Percentiles rank a stretch among this genome's conserved stretches.
These are phyloP conservation scores for Diaporthe velutina DNA, from an alignment of 2,329 filamentous ascomycete genomes.

Conservation along the genomic window DNA sequence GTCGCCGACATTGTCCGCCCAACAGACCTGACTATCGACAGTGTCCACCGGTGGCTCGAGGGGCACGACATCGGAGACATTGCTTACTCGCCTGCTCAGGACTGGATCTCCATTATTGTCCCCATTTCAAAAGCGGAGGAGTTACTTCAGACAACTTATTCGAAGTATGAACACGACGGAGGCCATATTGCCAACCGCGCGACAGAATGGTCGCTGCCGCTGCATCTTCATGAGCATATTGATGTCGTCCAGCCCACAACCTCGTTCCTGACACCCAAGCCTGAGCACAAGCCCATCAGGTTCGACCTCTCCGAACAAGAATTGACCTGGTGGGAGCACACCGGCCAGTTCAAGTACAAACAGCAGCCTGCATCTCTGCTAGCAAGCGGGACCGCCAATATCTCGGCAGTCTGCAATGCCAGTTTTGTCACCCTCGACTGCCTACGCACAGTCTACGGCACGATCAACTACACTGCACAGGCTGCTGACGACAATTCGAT, in stretches of 20 bases:
- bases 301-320: slow-evolving; percentile 23
- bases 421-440: slow-evolving; percentile 59
- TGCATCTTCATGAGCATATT: slow-evolving; percentile 53
- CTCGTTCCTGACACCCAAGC: slow-evolving; percentile 53
- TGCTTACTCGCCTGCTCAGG: slow-evolving; percentile 17
- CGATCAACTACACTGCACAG: slow-evolving; percentile 25
- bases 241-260: slow-evolving; percentile 61
- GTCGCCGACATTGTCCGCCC: slow-evolving; percentile 19
- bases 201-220: slow-evolving; percentile 46
- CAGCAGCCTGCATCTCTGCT: slow-evolving; percentile 39
- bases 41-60: slow-evolving; percentile 26
- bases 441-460: slow-evolving; percentile 45
- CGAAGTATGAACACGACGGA: slow-evolving; percentile 16
- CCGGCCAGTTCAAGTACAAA: slow-evolving; percentile 39
- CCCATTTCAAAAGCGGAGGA: slow-evolving; percentile 26
- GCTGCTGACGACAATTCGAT: slow-evolving; percentile 13
- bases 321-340: slow-evolving; percentile 30
- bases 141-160: slow-evolving; percentile 15
- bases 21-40: slow-evolving; percentile 14
- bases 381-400: slow-evolving; percentile 1
- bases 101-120: slow-evolving; percentile 27
- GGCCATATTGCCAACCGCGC: slow-evolving; percentile 22
- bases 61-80: slow-evolving; percentile 4
- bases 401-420: slow-evolving; percentile 42
- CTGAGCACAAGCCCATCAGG: slow-evolving; percentile 42